Evolutionary conservation across 192 early-diverging fungal species (phyloP).

Genomic region (Pilobolus umbonatus): DNA sequence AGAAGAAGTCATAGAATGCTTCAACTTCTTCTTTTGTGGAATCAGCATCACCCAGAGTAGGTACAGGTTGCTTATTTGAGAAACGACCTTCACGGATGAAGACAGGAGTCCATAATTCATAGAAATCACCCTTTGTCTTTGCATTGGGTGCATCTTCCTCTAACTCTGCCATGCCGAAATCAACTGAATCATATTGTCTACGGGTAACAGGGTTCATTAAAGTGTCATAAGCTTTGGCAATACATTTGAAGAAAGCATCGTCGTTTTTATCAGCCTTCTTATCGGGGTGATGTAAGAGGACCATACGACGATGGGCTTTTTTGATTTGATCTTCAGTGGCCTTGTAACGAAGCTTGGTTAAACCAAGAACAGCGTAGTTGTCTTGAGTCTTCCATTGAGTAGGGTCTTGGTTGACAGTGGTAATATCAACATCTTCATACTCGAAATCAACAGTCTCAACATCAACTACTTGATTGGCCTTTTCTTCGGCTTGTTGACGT

Average conservation of each 20-base stretch:
- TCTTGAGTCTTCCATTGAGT: conserved; percentile 97
- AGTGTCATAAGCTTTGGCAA: conserved; percentile 85
- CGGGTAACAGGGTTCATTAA: conserved; percentile 86
- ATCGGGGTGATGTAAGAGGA: conserved; percentile 97
- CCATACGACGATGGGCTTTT: conserved; percentile 73
- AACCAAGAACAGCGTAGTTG: conserved; percentile 93
- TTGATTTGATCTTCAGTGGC: conserved; percentile 95
- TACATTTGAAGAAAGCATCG: conserved; percentile 99
- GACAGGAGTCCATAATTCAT: conserved; percentile 64
- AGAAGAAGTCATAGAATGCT: conserved; percentile 81
- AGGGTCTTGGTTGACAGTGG: conserved; percentile 78
- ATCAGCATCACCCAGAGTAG: conserved; percentile 67
- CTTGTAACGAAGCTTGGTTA: conserved; percentile 80
- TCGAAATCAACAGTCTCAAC: conserved; percentile 63
- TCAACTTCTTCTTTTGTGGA: conserved; percentile 65
- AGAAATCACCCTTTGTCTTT: conserved; percentile 84
- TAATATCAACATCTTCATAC: conserved; percentile 78
- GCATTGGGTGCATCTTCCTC: conserved; percentile 55
- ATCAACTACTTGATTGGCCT: conserved; percentile 34
- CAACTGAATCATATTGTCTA: conserved; percentile 94
- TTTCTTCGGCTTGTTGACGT: conserved; percentile 40
- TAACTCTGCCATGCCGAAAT: conserved; percentile 71
- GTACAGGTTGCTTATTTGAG: conserved; percentile 86
- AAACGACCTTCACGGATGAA: conserved; percentile 91
- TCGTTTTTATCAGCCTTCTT: conserved; percentile 92